Evolutionary conservation across 2,329 filamentous ascomycete species (phyloP), one percentile per base, ranked within the genome.

Genomic region (Neofusicoccum parvum): DNA sequence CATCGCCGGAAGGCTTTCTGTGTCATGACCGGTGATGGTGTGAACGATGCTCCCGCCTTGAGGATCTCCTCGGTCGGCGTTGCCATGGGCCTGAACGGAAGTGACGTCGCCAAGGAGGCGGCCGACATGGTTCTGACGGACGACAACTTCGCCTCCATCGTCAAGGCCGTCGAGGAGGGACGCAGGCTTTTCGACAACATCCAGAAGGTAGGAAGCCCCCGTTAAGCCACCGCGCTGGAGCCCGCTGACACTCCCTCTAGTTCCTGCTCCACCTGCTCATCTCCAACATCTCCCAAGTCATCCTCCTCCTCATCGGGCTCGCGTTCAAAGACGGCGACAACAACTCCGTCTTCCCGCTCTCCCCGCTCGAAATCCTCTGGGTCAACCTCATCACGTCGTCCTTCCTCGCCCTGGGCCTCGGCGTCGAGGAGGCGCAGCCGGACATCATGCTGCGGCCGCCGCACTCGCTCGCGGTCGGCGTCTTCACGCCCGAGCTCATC

Each of bases 251-350:
- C 15, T 7, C 9, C 5, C 3, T 23, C 36, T 49, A 70, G 70
- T 81, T 82, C 73, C 70, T 82, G n/a, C 78, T 82, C 69, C 80
- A 82, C 67, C 75, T 82, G 15, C 78, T 82, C 70, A 80, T 81
- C 72, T 80, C 78, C 64, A 82, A 82, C 67, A 81, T 82, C 66
- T 77, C 80, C 2, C 80, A 82, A 70, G 80, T 81, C 45, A 78
- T 81, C 67, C 76, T 82, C 14, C 79, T 82, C 5, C 73, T 82
- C 12, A 78, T 82, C 51, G 80, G 80, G 45, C 76, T 82, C 37
- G 77, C 80, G 23, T 82, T 82, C 72, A 79, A 82, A 67, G 80
- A 82, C 68, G 69, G 70, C 7, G 72, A 79, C 64, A 75, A 76
- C 59, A 74, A 80, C 64, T 82, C 80, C 11, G 75, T 80, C 54